Conservation (phyloP, 805 yeast species). For the Myxozyma mucilagina region DNA sequence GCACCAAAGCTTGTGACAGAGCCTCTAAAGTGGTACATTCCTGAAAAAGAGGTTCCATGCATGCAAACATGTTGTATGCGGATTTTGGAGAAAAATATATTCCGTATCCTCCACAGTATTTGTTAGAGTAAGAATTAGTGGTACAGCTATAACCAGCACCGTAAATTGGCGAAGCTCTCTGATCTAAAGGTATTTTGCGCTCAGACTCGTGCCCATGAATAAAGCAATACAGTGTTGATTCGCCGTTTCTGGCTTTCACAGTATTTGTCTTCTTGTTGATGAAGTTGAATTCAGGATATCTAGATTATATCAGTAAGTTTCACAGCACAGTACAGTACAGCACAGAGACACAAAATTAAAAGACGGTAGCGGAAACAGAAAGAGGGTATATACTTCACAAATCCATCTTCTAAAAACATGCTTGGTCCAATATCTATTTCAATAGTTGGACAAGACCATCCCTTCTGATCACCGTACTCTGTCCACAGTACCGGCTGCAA, state of each 20-base stretch:
- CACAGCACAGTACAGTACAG: not conserved
- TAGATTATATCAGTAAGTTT: not conserved
- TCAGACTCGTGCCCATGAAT: not conserved
- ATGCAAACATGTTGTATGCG: conserved; percentile 13
- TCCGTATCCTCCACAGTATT: conserved; percentile 16
- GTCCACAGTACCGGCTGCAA: conserved; percentile 10
- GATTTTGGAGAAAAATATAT: conserved; percentile 15
- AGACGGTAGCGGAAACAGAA: not conserved
- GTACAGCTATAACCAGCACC: not conserved
- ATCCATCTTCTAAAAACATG: not conserved
- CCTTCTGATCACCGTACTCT: not conserved
- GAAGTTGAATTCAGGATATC: not conserved
- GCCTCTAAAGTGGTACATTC: conserved; percentile 1
- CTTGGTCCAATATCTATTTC: not conserved
- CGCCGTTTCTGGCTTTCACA: not conserved
- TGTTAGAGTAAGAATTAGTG: not conserved
- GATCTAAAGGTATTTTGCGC: not conserved
- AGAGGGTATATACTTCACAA: not conserved
- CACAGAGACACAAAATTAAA: not conserved
- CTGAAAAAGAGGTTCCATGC: not conserved
- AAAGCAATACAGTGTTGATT: conserved; percentile 4
- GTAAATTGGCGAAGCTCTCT: not conserved
- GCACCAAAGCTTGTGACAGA: conserved; percentile 6
- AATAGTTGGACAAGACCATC: conserved; percentile 10
- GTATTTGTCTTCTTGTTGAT: not conserved